These are phyloP conservation scores for Aspergillus hancockii DNA, from an alignment of 495 filamentous ascomycete species.

Conservation along the genomic window DNA sequence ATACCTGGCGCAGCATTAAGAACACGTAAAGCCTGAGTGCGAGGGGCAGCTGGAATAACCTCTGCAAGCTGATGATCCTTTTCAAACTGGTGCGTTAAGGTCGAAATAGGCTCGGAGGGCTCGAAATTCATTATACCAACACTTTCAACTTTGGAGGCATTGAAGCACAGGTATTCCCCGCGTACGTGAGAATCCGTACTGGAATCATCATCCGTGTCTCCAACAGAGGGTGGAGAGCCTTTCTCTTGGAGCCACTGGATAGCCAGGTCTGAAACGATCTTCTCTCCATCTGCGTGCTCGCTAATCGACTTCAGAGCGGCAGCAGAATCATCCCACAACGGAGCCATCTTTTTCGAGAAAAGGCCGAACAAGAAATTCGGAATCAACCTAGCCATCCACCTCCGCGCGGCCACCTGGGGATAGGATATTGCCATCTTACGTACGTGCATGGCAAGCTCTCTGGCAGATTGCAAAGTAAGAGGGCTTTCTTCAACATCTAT, in stretches of 20 bases:
- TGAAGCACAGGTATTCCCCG: constrained; percentile 77
- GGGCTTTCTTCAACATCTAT: constrained; percentile 77
- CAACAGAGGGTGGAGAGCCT: constrained; percentile 36
- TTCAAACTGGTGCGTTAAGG: constrained; percentile 35
- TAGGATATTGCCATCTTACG: constrained; percentile 71
- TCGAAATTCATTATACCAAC: constrained; percentile 36
- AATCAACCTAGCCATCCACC: constrained; percentile 70
- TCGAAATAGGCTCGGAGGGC: constrained; percentile 19
- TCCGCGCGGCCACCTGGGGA: constrained; percentile 49
- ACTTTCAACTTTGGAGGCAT: constrained; percentile 60
- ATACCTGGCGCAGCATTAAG: constrained; percentile 69
- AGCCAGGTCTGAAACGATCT: constrained; percentile 67
- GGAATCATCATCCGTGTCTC: constrained; percentile 28
- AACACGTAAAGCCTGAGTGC: constrained; percentile 77
- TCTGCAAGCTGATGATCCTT: constrained; percentile 34
- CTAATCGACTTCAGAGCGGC: constrained; percentile 73
- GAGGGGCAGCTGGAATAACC: constrained; percentile 48
- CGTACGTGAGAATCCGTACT: constrained; percentile 31
- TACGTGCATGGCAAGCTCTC: constrained; percentile 78
- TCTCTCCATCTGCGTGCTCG: constrained; percentile 68
- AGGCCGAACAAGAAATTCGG: constrained; percentile 87
- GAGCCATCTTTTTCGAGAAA: constrained; percentile 77
- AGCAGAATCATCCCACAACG: constrained; percentile 81
- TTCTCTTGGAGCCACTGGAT: constrained; percentile 76
- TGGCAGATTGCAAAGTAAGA: constrained; percentile 69